These are phyloP conservation scores for Xylariaceae sp. DNA, from an alignment of 2,329 filamentous ascomycete genomes.

Conservation along the genomic window DNA sequence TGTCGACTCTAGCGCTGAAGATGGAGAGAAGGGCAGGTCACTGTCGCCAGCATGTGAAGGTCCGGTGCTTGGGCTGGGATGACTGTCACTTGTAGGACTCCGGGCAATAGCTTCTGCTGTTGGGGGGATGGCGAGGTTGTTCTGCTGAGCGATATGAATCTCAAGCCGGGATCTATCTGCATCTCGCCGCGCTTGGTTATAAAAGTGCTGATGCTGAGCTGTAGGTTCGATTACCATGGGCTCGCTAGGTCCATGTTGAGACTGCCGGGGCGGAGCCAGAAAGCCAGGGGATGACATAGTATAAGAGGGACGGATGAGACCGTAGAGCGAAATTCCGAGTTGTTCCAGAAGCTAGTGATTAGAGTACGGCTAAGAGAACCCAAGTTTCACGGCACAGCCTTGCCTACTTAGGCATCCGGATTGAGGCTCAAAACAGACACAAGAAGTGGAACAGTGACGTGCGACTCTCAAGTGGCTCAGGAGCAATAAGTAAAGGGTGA, in stretches of 20 bases:
- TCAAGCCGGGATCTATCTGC: constrained; percentile 20
- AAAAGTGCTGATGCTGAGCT: constrained; percentile 23
- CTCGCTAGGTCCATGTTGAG: constrained; percentile 1
- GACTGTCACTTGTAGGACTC: constrained; percentile 20
- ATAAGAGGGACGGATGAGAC: not conserved
- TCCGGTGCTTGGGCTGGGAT: constrained; percentile 18
- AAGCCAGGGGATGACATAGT: constrained; percentile 18
- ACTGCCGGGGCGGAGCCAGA: constrained; percentile 4
- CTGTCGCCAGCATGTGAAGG: constrained; percentile 21
- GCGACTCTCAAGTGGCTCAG: constrained; percentile 5
- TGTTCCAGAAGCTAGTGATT: not conserved
- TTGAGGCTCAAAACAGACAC: not conserved
- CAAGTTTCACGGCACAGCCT: constrained; percentile 7
- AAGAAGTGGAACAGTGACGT: constrained; percentile 3
- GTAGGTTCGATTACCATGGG: constrained; percentile 25
- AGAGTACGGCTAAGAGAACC: not conserved
- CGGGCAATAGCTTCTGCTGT: constrained; percentile 17
- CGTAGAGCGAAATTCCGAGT: not conserved
- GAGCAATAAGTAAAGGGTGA: not conserved
- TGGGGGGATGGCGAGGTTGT: constrained; percentile 17
- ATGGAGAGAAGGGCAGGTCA: constrained; percentile 10
- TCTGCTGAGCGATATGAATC: constrained; percentile 20
- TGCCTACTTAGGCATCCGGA: not conserved
- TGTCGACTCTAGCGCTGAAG: constrained; percentile 6
- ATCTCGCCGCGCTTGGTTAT: constrained; percentile 26